phyloP scores from a whole-genome alignment of 176 grass and related monocot species.

The Triticum dicoccoides region DNA sequence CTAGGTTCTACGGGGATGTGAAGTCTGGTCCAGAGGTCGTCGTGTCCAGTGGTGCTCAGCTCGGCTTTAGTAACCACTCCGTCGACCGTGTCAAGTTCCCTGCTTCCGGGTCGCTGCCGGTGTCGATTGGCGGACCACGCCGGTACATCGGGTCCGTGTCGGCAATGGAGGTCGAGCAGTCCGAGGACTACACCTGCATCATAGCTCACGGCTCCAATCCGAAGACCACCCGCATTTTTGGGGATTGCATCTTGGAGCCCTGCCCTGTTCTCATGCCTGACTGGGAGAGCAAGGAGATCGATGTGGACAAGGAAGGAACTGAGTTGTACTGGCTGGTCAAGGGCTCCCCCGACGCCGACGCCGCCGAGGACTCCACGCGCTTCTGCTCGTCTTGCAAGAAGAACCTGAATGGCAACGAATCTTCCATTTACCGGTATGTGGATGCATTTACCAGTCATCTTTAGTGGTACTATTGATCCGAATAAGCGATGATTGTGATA shows the following conservation, averaged over 20 bases:
- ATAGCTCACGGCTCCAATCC: conserved; percentile 88
- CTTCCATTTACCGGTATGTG: conserved; percentile 62
- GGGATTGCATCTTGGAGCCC: conserved; percentile 86
- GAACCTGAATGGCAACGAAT: conserved; percentile 54
- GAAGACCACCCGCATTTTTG: conserved; percentile 88
- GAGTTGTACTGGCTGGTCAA: conserved; percentile 64
- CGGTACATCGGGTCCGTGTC: conserved; percentile 57
- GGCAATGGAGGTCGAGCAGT: conserved; percentile 77
- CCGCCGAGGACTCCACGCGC: conserved; percentile 33
- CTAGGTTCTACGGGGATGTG: conserved; percentile 45
- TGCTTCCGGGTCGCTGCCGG: conserved; percentile 56
- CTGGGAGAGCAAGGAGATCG: conserved; percentile 31
- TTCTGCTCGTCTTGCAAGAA: conserved; percentile 65
- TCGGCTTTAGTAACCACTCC: background rate
- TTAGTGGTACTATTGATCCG: background rate
- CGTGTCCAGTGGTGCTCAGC: background rate
- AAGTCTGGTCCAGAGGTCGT: conserved; percentile 54
- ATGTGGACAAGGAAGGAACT: conserved; percentile 36
- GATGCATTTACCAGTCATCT: background rate
- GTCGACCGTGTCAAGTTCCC: conserved; percentile 40
- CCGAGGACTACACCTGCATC: conserved; percentile 97
- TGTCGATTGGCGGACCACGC: conserved; percentile 41
- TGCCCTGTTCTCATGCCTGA: conserved; percentile 26
- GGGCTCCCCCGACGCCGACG: background rate
- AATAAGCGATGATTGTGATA: background rate